phyloP scores from a whole-genome alignment of 225 moss, liverwort and hornwort species.

The Lunularia cruciata region DNA sequence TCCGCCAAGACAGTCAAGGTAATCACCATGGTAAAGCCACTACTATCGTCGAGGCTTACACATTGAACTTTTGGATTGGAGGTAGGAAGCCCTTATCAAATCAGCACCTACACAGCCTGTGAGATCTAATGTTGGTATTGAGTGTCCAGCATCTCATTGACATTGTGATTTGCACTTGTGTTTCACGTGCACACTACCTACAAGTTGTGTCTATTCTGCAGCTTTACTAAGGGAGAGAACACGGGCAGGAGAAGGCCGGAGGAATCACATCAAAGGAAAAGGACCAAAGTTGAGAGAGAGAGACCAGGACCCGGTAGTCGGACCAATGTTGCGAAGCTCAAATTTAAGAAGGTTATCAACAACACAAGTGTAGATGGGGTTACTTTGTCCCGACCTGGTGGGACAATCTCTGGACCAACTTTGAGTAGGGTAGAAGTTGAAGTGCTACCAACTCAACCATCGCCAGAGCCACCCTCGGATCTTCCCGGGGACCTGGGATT shows the following conservation, averaged over 20 bases:
- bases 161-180: too few relatives aligned
- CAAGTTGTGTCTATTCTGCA: constrained; percentile 11
- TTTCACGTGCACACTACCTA: too few relatives aligned
- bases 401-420: constrained; percentile 23
- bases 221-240: constrained; percentile 64
- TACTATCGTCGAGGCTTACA: too few relatives aligned
- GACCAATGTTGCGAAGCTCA: constrained; percentile 59
- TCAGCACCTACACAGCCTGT: too few relatives aligned
- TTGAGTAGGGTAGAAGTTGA: constrained; percentile 32
- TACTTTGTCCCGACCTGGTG: constrained; percentile 11
- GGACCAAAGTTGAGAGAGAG: constrained; percentile 87
- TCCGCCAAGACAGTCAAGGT: too few relatives aligned
- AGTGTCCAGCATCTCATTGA: too few relatives aligned
- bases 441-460: constrained; percentile 18
- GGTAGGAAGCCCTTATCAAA: too few relatives aligned
- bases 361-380: constrained; percentile 4
- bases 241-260: constrained; percentile 57
- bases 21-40: too few relatives aligned
- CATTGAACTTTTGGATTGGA: too few relatives aligned
- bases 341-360: constrained; percentile 56
- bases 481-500: constrained; percentile 25
- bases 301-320: constrained; percentile 62
- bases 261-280: constrained; percentile 81
- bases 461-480: constrained; percentile 9
- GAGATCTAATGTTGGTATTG: too few relatives aligned